Base-by-base conservation (phyloP, 1,139 yeast species). In the Hemisphaericaspora subhashii region DNA sequence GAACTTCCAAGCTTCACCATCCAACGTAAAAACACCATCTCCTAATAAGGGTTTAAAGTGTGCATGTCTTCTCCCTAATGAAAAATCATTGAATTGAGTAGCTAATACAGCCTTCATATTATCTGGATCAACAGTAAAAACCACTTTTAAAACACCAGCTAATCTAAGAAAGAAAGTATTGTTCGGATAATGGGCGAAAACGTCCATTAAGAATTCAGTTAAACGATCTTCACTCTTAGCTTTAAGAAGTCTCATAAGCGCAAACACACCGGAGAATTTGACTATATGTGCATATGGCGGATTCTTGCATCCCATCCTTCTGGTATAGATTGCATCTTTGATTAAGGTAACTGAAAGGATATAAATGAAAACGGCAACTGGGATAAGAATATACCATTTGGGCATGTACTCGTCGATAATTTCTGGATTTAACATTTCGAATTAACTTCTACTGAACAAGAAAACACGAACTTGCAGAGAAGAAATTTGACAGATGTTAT, bases 1-100 rank as follows among this genome's bases (percentile, higher is more conserved):
- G 48, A 71, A 74, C 49, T 75, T 73, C 83, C 84, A 79, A 9
- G 76, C 78, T 20, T 63, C 70, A n/a, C 80, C 81, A 40, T 75
- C 79, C 36, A 76, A 64, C 3, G 83, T 77, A 60, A 79, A 79
- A 41, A 79, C 76, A 14, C 83, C 83, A 45, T 75, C 73, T 3
- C 83, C 83, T 38, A 78, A 59, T 31, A 76, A 56, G 11, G 79
- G 73, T 34, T 46, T 42, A 47, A 77, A 66, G 21, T 64, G 69
- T 5, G 53, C 54, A 46, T 69, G 66, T 47, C 83, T 69, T 17
- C 54, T 52, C 3, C 83, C 83, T 36, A 78, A 66, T n/a, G 70
- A 63, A 52, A 69, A 77, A 47, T 77, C 80, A 47, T 68, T 67
- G 54, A 77, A 76, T 43, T 72, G 72, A 27, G 71, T 67, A 6